Conservation (phyloP, 306 rosid species). For the Prunus fruticosa region DNA sequence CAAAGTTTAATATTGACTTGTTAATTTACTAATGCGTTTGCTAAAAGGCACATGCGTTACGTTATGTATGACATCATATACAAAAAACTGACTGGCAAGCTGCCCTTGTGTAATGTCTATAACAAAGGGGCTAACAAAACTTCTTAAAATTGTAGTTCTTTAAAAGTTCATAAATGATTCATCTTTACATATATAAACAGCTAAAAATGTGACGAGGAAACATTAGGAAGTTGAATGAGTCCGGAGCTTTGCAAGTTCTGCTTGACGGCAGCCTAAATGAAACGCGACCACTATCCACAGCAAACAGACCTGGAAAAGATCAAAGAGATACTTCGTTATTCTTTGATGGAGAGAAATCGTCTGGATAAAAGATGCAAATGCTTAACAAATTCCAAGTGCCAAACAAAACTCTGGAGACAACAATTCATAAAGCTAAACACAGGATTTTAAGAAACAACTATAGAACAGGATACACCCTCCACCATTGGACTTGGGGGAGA, state of each 20-base stretch:
- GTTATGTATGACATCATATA: not conserved
- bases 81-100: not conserved
- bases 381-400: not conserved
- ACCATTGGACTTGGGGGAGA: not conserved
- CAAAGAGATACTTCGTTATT: conserved; percentile 15
- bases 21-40: not conserved
- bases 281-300: conserved; percentile 75
- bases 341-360: not conserved
- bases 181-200: not conserved
- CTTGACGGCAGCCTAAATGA: conserved; percentile 77
- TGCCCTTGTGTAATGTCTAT: not conserved
- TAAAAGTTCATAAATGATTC: not conserved
- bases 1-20: not conserved
- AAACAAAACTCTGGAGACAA: not conserved
- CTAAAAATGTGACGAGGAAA: conserved; percentile 2
- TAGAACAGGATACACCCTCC: no score
- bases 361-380: not conserved
- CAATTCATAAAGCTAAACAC: no score
- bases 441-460: not conserved
- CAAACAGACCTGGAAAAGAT: conserved; percentile 58
- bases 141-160: not conserved
- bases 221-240: conserved; percentile 32
- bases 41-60: not conserved
- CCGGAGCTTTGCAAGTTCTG: conserved; percentile 54
- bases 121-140: not conserved